Conservation (phyloP, 208 protist species). For the Leptomonas pyrrhocoris region DNA sequence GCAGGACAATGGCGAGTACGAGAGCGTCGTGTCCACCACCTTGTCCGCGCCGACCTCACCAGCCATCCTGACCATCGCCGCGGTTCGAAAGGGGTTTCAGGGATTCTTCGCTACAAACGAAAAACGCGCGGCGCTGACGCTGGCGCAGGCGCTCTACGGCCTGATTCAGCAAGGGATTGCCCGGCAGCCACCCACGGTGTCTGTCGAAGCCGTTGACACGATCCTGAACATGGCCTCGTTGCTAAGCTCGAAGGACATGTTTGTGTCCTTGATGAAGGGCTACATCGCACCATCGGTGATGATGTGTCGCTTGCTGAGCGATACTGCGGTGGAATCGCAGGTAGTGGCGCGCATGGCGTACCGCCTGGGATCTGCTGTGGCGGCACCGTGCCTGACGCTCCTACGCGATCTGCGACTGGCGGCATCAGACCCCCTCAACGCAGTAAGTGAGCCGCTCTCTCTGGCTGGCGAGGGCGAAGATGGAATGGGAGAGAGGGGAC, state of each 20-base stretch:
- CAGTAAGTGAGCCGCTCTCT: not conserved
- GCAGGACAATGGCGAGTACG: constrained; percentile 31
- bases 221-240: constrained; percentile 76
- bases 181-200: constrained; percentile 16
- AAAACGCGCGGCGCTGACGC: constrained; percentile 49
- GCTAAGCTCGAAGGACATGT: constrained; percentile 60
- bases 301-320: constrained; percentile 24
- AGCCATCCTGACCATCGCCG: constrained; percentile 32
- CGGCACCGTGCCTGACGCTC: constrained; percentile 51
- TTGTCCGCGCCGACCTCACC: constrained; percentile 28
- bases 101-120: constrained; percentile 56
- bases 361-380: constrained; percentile 50
- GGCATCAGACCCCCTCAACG: constrained; percentile 24
- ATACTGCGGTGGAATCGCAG: constrained; percentile 54
- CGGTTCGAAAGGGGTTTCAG: constrained; percentile 56
- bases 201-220: constrained; percentile 54
- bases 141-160: constrained; percentile 59
- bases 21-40: constrained; percentile 24
- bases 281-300: constrained; percentile 60
- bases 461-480: not conserved
- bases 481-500: not conserved
- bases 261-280: constrained; percentile 59
- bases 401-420: constrained; percentile 54
- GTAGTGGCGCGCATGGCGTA: constrained; percentile 50
- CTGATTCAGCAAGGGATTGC: constrained; percentile 30